Base-by-base conservation (phyloP, 371 early-diverging fungal genomes). In the Mucor irregularis region DNA sequence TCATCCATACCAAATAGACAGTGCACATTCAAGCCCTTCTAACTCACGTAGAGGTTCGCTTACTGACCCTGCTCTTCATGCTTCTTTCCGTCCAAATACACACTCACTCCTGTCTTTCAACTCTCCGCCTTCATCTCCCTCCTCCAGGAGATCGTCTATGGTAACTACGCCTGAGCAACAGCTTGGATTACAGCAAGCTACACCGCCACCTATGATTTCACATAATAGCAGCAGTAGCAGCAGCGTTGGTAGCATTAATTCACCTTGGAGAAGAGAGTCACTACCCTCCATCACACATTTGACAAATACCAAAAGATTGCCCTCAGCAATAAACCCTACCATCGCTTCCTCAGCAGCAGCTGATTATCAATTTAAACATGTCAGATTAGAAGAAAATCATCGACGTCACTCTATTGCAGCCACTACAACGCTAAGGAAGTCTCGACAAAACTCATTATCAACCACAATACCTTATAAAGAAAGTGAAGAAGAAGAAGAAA, bases 281-380 rank as follows among this genome's bases (percentile, higher is more conserved):
- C 47, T 72, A 17, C 72, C 72, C 21, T 68, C 72, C 9, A 72
- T 72, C 49, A 64, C 72, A 11, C 72, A 72, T 26, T 39, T 72
- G 16, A 68, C 72, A 43, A 28, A 48, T 13, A 17, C 29, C n/a
- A 68, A 64, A 60, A 53, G 71, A 53, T 35, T n/a, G n/a, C n/a
- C n/a, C n/a, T n/a, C n/a, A n/a, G n/a, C n/a, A n/a, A n/a, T n/a
- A n/a, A n/a, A n/a, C n/a, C n/a, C n/a, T n/a, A n/a, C n/a, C n/a
- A n/a, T n/a, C n/a, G n/a, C n/a, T n/a, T n/a, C n/a, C n/a, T n/a
- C 43, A 19, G 13, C 40, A 22, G 5, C 48, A 5, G 11, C 56
- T 3, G 49, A 47, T 9, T 48, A 53, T 28, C 53, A 53, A 17
- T 53, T 53, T 16, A 44, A 53, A 13, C 53, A 40, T 26, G 29